Evolutionary conservation across 768 basidiomycete species (phyloP), one percentile per base, ranked within the genome.

Genomic region (Agaricus sinodeliciosus): DNA sequence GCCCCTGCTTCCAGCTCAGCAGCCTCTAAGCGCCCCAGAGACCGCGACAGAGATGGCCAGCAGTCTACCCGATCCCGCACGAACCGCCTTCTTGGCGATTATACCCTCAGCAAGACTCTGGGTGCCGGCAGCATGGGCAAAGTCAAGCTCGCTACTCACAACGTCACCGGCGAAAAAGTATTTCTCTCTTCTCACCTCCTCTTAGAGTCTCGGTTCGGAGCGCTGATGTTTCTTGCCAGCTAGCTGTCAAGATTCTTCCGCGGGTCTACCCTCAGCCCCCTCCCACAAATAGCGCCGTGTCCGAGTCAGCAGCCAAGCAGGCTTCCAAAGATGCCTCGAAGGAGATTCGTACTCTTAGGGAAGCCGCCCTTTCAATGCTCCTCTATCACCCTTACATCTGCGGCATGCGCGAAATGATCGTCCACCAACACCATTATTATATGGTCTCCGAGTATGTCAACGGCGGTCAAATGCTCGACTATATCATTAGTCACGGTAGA

Each of bases 391-490:
- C 96, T 2, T 97, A 98, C 69, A 91, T 99, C 65, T 97, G 95
- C 66, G 96, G 96, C 52, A 99, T 98, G 95, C 87, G 92, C 60
- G 93, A 95, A 73, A 94, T 99, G 88, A 92, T 97, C 65, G 76
- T 94, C 22, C 95, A 97, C 71, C 90, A 91, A 56, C 87, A 99
- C 62, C 94, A 99, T 70, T 97, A 98, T 72, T 99, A 98, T 76
- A 97, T 99, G 93, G 91, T 97, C 9, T 93, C 90, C 67, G 96
- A 99, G 68, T 97, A 96, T 67, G 91, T 98, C 69, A 95, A 94
- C 60, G 96, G 96, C 28, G 96, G 96, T 0, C 96, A 99, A 76
- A 94, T 99, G 92, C 82, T 99, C 59, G 96, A 99, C 78, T 99
- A 95, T 68, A 98, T 99, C 72, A 99, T 99, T 72, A 90, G 90